Evolutionary conservation across 1,284 basidiomycete species (phyloP).

Genomic region (Malassezia furfur): DNA sequence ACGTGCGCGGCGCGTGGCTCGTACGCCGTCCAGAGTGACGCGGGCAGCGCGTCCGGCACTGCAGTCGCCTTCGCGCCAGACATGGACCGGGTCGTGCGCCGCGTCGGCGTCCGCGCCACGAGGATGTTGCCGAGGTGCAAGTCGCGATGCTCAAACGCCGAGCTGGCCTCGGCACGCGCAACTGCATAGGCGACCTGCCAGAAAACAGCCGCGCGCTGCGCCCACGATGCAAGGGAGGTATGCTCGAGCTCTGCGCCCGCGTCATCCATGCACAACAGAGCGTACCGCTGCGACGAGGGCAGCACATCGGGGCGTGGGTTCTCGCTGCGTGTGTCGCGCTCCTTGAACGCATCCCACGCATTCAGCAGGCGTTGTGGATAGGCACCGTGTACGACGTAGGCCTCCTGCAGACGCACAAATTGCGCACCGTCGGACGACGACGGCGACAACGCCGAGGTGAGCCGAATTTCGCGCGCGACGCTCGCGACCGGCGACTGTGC

Average conservation of each 20-base stretch:
- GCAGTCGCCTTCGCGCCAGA: background rate
- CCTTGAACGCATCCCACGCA: conserved; percentile 75
- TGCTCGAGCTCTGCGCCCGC: conserved; percentile 81
- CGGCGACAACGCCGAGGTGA: conserved; percentile 60
- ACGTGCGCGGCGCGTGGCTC: conserved; percentile 54
- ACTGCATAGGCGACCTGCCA: conserved; percentile 76
- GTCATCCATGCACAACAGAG: conserved; percentile 75
- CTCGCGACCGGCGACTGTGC: conserved; percentile 56
- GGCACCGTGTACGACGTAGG: conserved; percentile 71
- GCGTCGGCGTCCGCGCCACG: conserved; percentile 49
- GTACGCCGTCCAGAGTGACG: conserved; percentile 38
- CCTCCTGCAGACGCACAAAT: conserved; percentile 67
- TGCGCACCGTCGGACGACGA: conserved; percentile 59
- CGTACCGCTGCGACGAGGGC: conserved; percentile 66
- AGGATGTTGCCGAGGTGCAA: conserved; percentile 97
- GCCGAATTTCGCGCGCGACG: conserved; percentile 74
- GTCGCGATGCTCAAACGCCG: conserved; percentile 91
- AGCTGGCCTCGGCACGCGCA: conserved; percentile 65
- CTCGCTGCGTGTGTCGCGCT: conserved; percentile 60
- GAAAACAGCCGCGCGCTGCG: conserved; percentile 74
- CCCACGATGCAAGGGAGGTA: conserved; percentile 69
- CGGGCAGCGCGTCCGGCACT: background rate
- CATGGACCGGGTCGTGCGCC: conserved; percentile 25
- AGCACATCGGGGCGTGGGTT: conserved; percentile 74
- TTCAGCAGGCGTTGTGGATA: conserved; percentile 70